phyloP scores from a whole-genome alignment of 441 rosid species.

The Euphorbia schlechtendalii region DNA sequence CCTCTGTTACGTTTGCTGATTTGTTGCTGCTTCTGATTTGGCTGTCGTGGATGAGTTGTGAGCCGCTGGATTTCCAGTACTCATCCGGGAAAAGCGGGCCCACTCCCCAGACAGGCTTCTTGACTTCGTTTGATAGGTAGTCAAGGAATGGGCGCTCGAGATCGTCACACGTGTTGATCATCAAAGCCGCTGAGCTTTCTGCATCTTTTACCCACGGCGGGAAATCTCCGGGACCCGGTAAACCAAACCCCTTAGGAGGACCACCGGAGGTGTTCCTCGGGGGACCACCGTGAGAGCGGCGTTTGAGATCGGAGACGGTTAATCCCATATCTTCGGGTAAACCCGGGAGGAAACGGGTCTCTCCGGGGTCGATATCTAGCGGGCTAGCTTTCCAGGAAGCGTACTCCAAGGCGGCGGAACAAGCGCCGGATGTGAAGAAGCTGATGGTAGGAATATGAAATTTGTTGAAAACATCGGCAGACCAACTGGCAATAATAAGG shows the following conservation, averaged over 20 bases:
- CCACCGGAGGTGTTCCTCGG: slow-evolving; percentile 2
- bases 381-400: slow-evolving; percentile 34
- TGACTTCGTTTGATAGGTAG: slow-evolving; percentile 14
- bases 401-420: slow-evolving; percentile 43
- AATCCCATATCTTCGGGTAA: slow-evolving; percentile 43
- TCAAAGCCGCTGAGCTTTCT: slow-evolving; percentile 9
- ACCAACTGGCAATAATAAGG: slow-evolving; percentile 18
- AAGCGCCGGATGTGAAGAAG: slow-evolving; percentile 51
- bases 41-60: slow-evolving; percentile 14
- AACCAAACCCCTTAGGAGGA: slow-evolving; percentile 11
- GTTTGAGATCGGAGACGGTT: slow-evolving; percentile 30
- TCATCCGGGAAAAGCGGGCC: slow-evolving; percentile 29
- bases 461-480: slow-evolving; percentile 21
- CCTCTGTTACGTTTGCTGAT: slow-evolving; percentile 19
- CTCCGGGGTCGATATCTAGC: slow-evolving; percentile 26
- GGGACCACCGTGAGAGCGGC: slow-evolving; percentile 18
- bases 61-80: slow-evolving; percentile 15
- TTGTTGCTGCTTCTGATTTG: slow-evolving; percentile 16
- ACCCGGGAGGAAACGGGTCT: slow-evolving; percentile 35
- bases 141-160: slow-evolving; percentile 26
- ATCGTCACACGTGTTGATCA: slow-evolving; percentile 29
- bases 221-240: slow-evolving; percentile 20
- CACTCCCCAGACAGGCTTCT: slow-evolving; percentile 27
- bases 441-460: slow-evolving; percentile 30
- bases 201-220: slow-evolving; percentile 27